phyloP scores from a whole-genome alignment of 106 monocot species.

The Dendrobium catenatum region DNA sequence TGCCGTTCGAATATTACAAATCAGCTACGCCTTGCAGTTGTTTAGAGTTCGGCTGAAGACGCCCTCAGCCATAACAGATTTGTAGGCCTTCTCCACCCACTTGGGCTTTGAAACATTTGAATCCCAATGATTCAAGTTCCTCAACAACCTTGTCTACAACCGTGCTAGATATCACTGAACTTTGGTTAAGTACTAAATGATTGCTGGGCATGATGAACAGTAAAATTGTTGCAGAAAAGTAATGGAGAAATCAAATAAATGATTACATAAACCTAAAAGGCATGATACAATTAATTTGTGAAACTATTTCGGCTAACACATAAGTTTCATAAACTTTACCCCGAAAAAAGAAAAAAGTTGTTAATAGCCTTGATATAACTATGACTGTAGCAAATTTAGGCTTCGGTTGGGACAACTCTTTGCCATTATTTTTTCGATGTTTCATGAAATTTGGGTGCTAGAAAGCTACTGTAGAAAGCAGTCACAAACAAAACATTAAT shows the following conservation, averaged over 20 bases:
- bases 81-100: slow-evolving; percentile 76
- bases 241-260: not conserved
- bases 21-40: too few species aligned
- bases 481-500: too few species aligned
- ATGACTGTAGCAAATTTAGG: too few species aligned
- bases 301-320: not conserved
- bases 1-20: too few species aligned
- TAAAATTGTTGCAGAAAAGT: not conserved
- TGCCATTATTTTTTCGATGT: too few species aligned
- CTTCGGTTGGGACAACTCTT: too few species aligned
- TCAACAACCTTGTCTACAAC: slow-evolving; percentile 45
- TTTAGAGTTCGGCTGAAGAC: too few species aligned
- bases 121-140: slow-evolving; percentile 62
- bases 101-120: slow-evolving; percentile 62
- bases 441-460: too few species aligned
- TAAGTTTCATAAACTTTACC: too few species aligned
- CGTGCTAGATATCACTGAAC: slow-evolving; percentile 40
- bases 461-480: too few species aligned
- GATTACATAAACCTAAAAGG: not conserved
- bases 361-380: too few species aligned
- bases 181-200: slow-evolving; percentile 1
- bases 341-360: too few species aligned
- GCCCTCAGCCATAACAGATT: slow-evolving; percentile 25
- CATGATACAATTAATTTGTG: not conserved
- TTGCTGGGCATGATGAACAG: not conserved